phyloP scores from a whole-genome alignment of 169 alveolate species.

The Plasmodium vivax region DNA sequence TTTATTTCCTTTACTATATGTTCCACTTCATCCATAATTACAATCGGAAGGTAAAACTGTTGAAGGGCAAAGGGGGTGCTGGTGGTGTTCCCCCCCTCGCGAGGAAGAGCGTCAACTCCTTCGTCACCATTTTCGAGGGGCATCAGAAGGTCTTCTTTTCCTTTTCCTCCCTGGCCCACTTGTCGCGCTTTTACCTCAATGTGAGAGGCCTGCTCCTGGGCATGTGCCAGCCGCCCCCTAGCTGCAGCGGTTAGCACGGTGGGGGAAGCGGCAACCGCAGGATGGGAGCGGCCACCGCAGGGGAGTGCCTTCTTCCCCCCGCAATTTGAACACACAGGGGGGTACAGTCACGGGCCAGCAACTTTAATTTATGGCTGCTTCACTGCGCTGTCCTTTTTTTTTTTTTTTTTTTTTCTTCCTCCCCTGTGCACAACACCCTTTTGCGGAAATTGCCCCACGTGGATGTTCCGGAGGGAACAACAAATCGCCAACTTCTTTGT shows the following conservation, averaged over 20 bases:
- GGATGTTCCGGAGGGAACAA: not conserved
- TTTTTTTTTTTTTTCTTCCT: not conserved
- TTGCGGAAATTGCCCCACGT: not conserved
- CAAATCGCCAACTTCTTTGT: not conserved
- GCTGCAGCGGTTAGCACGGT: not conserved
- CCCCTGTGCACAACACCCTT: not conserved
- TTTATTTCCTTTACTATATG: constrained; percentile 28
- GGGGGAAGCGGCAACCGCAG: not conserved
- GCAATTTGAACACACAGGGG: not conserved
- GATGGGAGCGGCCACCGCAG: not conserved
- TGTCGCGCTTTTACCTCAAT: not conserved
- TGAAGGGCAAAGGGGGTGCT: not conserved
- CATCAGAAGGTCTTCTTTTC: not conserved
- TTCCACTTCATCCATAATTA: constrained; percentile 59
- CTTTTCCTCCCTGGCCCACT: not conserved
- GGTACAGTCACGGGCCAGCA: not conserved
- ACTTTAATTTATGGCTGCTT: not conserved
- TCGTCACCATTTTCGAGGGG: not conserved
- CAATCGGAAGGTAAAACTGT: not conserved
- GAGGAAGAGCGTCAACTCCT: not conserved
- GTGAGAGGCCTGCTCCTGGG: not conserved
- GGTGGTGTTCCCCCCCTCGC: too few species aligned
- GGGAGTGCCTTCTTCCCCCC: not conserved
- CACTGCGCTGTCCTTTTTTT: not conserved
- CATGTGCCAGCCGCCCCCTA: not conserved